phyloP scores from a whole-genome alignment of 345 rosid genomes.

The Combretum micranthum region DNA sequence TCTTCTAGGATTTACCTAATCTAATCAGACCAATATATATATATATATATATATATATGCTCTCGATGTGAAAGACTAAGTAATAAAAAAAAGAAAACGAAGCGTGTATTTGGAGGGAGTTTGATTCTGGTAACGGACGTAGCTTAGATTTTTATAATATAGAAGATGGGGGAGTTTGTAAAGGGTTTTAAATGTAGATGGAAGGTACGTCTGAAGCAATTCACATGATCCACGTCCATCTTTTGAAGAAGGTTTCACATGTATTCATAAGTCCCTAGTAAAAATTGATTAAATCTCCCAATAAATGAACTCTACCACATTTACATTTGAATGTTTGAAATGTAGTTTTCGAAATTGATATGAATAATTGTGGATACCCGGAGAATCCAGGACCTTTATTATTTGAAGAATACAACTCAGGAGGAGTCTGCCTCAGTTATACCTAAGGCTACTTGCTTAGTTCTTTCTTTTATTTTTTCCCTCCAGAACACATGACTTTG shows the following conservation, averaged over 20 bases:
- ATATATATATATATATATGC: too few relatives aligned
- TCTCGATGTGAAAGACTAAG: too few relatives aligned
- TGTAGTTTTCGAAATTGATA: not conserved
- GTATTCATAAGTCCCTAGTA: constrained; percentile 17
- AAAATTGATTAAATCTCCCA: not conserved
- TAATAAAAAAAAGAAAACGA: too few relatives aligned
- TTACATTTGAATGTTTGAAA: not conserved
- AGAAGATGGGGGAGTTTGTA: not conserved
- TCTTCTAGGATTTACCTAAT: too few relatives aligned
- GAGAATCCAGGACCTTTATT: too few relatives aligned
- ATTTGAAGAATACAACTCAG: too few relatives aligned
- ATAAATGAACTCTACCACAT: not conserved
- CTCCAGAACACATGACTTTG: too few relatives aligned
- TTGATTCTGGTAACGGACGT: not conserved
- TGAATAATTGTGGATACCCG: too few relatives aligned
- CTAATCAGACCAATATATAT: too few relatives aligned
- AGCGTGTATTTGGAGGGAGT: not conserved
- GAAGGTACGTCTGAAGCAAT: constrained; percentile 31
- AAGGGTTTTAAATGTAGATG: constrained; percentile 26
- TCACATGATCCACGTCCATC: constrained; percentile 73
- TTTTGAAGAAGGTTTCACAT: constrained; percentile 30
- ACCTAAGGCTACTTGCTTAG: too few relatives aligned
- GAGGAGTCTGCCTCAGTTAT: too few relatives aligned
- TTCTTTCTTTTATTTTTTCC: too few relatives aligned
- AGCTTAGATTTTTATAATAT: not conserved